Percentiles rank a stretch among this genome's conserved stretches.
Evolutionary conservation across 176 grass and related monocot genomes (phyloP).

Genomic region (Coix lacrymajobi): DNA sequence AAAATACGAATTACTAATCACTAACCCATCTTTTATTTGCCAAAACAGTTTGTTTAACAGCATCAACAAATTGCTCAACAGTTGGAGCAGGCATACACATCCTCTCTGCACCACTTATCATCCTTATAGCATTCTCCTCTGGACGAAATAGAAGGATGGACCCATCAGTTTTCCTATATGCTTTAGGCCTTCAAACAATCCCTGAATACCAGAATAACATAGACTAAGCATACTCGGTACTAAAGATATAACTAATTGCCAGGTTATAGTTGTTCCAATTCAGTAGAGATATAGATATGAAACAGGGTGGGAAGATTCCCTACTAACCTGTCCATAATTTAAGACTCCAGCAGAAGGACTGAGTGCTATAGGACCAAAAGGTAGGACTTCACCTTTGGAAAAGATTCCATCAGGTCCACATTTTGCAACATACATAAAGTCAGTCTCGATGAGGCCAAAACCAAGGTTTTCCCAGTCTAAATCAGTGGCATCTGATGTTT

Average conservation of each 20-base stretch:
- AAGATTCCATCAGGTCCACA: conserved; percentile 61
- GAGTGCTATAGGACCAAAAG: conserved; percentile 62
- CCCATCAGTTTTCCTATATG: conserved; percentile 79
- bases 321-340: conserved; percentile 87
- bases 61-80: conserved; percentile 69
- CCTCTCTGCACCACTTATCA: conserved; percentile 72
- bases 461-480: conserved; percentile 85
- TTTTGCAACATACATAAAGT: conserved; percentile 74
- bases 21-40: conserved; percentile 86
- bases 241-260: not conserved
- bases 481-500: conserved; percentile 38
- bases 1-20: not conserved
- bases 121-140: conserved; percentile 60
- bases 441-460: conserved; percentile 61
- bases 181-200: conserved; percentile 85
- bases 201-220: conserved; percentile 32
- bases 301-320: not conserved
- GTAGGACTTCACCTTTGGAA: conserved; percentile 58
- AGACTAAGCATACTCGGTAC: not conserved
- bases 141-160: conserved; percentile 72
- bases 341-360: conserved; percentile 75
- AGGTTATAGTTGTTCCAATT: not conserved
- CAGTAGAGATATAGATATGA: not conserved
- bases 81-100: conserved; percentile 88
- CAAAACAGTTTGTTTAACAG: conserved; percentile 82